Evolutionary conservation across 202 grass and related monocot genomes (phyloP), one percentile per base, ranked within the genome.

Genomic region (Zoysia matrella): DNA sequence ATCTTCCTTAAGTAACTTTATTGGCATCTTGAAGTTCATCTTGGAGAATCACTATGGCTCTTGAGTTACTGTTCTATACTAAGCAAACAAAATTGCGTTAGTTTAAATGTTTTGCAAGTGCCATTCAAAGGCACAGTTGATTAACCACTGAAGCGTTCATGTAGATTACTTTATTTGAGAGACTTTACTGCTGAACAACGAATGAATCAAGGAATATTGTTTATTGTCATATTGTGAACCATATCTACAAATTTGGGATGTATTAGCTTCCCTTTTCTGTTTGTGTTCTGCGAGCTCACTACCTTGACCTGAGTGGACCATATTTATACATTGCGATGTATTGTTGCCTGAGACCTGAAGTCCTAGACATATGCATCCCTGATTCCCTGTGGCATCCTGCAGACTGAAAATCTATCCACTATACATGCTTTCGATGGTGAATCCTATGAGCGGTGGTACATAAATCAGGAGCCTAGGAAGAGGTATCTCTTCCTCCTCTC

Each of bases 391-490:
- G 18, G 14, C 12, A 15, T 48, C 14, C 49, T 93, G 74, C 90
- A 98, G 95, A 88, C 58, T 14, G 70, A 90, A n/a, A 98, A 93
- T 74, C 46, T 75, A 63, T 98, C 95, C 5, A 82, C 93, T 45
- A 86, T 98, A 85, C 92, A 98, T 87, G 87, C 80, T 71, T 90
- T 98, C 45, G 79, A 89, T 83, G 90, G 95, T 50, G 80, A 84
- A 91, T 90, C 83, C 5, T 98, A 95, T 87, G 39, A 64, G 74
- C 73, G 90, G 55, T 87, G 86, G 74, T 93, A 88, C 83, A 88
- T 93, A 73, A 88, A 84, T 64, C 86, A 93, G 68, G 76, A 93
- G 67, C 81, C 61, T 48, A 86, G 66, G 61, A 92, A 92, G 75
- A 92, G 92, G 95, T 98, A 41, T 16, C 51, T 2, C 41, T 66